phyloP scores from a whole-genome alignment of 2,329 filamentous ascomycete genomes.

The Leptosphaerulina australis region DNA sequence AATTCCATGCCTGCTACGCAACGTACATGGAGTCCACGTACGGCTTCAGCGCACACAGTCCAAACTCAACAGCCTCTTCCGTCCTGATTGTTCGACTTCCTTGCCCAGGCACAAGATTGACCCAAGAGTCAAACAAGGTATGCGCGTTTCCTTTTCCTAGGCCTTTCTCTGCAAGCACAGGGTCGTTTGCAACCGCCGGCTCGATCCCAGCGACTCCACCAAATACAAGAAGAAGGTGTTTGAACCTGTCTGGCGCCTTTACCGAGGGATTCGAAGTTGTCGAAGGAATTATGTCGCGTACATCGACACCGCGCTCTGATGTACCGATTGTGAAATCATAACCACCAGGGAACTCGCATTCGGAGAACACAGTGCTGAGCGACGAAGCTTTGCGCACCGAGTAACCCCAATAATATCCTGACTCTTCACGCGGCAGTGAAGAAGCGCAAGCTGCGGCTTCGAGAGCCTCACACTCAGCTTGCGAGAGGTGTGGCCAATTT shows the following conservation, averaged over 20 bases:
- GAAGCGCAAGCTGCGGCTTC: constrained; percentile 69
- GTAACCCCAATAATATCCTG: constrained; percentile 88
- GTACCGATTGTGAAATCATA: constrained; percentile 86
- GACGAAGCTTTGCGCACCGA: constrained; percentile 68
- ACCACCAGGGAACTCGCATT: constrained; percentile 73
- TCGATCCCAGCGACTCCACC: constrained; percentile 82
- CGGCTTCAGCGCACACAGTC: constrained; percentile 69
- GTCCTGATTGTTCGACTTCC: constrained; percentile 82
- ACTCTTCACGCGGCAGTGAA: constrained; percentile 71
- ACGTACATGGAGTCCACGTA: constrained; percentile 37
- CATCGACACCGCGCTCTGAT: constrained; percentile 72
- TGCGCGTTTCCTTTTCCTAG: constrained; percentile 68
- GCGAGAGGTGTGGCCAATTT: constrained; percentile 37
- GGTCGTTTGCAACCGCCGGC: constrained; percentile 69
- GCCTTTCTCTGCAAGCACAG: constrained; percentile 64
- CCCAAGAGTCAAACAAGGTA: constrained; percentile 82
- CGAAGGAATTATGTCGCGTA: constrained; percentile 44
- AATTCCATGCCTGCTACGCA: background rate
- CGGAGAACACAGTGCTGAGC: constrained; percentile 77
- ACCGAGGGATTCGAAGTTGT: constrained; percentile 9
- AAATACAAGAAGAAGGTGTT: constrained; percentile 78
- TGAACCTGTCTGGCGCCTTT: constrained; percentile 56
- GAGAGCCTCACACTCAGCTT: constrained; percentile 33
- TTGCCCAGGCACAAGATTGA: constrained; percentile 80
- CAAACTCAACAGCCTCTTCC: constrained; percentile 82